Percentiles rank a stretch among this genome's conserved stretches.
Evolutionary conservation across 306 rosid genomes (phyloP).

Genomic region (Neltuma alba): DNA sequence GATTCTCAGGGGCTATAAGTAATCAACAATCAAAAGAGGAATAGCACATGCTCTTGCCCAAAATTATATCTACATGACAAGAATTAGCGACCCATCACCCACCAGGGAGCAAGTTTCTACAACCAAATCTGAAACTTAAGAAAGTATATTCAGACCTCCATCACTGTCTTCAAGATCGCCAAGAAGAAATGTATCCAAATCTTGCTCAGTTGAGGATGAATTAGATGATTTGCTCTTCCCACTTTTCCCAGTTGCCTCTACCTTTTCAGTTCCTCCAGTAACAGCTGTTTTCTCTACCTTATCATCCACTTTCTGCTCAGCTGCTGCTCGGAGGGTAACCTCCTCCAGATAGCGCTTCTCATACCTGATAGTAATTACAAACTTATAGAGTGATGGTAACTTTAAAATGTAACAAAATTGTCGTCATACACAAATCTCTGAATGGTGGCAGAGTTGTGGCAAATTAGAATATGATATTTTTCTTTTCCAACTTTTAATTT

Average conservation of each 20-base stretch:
- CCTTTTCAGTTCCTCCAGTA: conserved; percentile 57
- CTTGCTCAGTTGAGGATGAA: conserved; percentile 66
- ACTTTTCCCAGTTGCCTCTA: conserved; percentile 48
- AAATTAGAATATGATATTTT: conserved; percentile 17
- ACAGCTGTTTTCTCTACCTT: conserved; percentile 51
- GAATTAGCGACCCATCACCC: not conserved
- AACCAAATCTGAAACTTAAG: conserved; percentile 15
- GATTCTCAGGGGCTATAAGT: conserved; percentile 13
- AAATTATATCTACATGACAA: not conserved
- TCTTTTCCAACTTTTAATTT: not conserved
- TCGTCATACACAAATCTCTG: not conserved
- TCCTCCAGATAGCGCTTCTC: conserved; percentile 83
- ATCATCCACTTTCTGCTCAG: conserved; percentile 54
- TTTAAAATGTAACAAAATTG: conserved; percentile 12
- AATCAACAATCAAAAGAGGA: not conserved
- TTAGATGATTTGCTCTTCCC: conserved; percentile 44
- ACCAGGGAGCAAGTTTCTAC: not conserved
- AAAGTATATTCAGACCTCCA: conserved; percentile 53
- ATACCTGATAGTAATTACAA: conserved; percentile 47
- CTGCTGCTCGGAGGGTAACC: conserved; percentile 69
- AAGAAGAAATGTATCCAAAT: conserved; percentile 71
- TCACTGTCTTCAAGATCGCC: conserved; percentile 84
- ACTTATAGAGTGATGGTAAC: conserved; percentile 23
- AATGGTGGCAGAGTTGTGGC: not conserved
- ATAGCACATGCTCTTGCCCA: conserved; percentile 21